A percentile compares a stretch with the other conserved stretches of the same genome.
These are phyloP conservation scores for Ricinus communis DNA, from an alignment of 345 rosid genomes.

Conservation along the genomic window DNA sequence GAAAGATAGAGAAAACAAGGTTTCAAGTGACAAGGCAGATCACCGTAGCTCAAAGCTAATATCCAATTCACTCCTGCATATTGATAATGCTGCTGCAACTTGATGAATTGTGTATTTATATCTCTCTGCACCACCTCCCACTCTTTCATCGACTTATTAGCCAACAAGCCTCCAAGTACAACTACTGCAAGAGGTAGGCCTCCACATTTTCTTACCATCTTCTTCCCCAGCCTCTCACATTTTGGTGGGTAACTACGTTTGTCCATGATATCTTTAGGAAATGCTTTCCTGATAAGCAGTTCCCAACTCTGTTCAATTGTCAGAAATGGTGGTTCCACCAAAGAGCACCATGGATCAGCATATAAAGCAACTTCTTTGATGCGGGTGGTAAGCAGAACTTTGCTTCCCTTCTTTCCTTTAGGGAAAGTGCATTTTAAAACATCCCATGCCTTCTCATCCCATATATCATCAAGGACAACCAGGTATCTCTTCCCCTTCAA, in stretches of 20 bases:
- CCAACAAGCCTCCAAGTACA: slow-evolving; percentile 11
- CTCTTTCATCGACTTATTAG: not conserved
- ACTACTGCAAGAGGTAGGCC: slow-evolving; percentile 25
- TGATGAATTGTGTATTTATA: not conserved
- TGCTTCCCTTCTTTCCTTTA: not conserved
- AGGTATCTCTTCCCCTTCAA: not conserved
- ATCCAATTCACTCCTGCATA: not conserved
- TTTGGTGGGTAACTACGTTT: not conserved
- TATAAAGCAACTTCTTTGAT: not conserved
- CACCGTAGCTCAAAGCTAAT: not conserved
- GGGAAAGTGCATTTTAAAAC: not conserved
- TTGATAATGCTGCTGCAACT: not conserved
- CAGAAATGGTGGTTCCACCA: slow-evolving; percentile 1
- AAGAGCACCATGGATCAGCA: not conserved
- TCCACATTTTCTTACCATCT: slow-evolving; percentile 16
- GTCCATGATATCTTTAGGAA: too few relatives aligned
- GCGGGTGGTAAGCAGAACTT: not conserved
- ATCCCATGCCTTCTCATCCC: not conserved
- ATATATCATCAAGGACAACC: slow-evolving; percentile 5
- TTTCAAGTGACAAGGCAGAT: slow-evolving; percentile 4
- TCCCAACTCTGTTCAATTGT: not conserved
- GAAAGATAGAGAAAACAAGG: slow-evolving; percentile 13
- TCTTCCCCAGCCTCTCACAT: slow-evolving; percentile 1
- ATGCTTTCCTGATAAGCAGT: not conserved
- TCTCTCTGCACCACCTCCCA: not conserved